Evolutionary conservation across 2,329 filamentous ascomycete genomes (phyloP).

Genomic region (Lizonia empirigonia): DNA sequence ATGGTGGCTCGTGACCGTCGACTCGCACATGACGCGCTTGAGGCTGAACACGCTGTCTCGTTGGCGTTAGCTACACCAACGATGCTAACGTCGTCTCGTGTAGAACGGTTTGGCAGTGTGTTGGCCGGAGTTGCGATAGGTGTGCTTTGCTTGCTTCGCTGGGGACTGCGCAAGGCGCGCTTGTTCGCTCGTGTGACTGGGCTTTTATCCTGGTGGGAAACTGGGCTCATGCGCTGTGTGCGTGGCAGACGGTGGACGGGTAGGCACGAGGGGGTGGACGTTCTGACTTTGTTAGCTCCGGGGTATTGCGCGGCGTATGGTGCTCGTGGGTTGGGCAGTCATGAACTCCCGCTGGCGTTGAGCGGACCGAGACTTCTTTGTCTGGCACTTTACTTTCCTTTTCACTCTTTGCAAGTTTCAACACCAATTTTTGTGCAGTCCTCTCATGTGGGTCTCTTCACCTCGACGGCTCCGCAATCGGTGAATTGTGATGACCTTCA

Average conservation of each 20-base stretch:
- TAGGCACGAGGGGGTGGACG: too few species aligned
- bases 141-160: not conserved
- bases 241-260: too few species aligned
- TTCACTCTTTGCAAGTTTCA: too few species aligned
- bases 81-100: not conserved
- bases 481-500: not conserved
- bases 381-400: too few species aligned
- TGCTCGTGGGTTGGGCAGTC: not conserved
- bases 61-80: not conserved
- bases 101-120: not conserved
- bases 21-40: conserved; percentile 7
- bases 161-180: conserved; percentile 8
- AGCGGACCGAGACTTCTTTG: too few species aligned
- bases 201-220: not conserved
- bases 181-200: conserved; percentile 11
- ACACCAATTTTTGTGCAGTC: too few species aligned
- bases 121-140: not conserved
- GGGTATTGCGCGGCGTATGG: not conserved
- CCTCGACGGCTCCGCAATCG: not conserved
- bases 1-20: conserved; percentile 4
- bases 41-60: not conserved
- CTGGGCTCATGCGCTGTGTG: not conserved
- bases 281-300: not conserved
- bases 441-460: not conserved
- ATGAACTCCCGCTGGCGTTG: too few species aligned